Base-by-base conservation (phyloP, 495 filamentous ascomycete species). In the Xylaria flabelliformis region DNA sequence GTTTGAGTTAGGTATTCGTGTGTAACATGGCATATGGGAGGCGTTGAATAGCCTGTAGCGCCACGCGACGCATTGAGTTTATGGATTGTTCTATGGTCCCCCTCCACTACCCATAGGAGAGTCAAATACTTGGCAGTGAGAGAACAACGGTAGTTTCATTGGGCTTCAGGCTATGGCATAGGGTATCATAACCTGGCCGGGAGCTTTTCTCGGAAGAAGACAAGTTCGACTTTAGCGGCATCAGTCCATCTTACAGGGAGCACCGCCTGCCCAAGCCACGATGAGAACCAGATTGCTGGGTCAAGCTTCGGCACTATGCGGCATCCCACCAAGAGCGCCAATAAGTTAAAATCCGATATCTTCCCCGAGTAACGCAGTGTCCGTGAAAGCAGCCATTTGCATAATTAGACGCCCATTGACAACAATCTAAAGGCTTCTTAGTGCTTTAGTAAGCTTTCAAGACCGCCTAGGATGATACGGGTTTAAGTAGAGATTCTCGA, bases 391-490 rank as follows among this genome's bases (percentile, higher is more conserved):
- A 15, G 6, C 61, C 61, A 9, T 24, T 15, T 26, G 9, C 29
- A 24, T 67, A 53, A 67, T 24, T 26, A 41, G 2, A 53, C 3
- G 13, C 10, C 46, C 17, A 39, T 34, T 21, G 19, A 51, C 4
- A 29, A 21, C 29, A 19, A 10, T 32, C 9, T n/a, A 4, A 39
- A 51, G 5, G 5, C 41, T 13, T 51, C 26, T 53, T 19, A 10
- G 24, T 32, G 24, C 29, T 67, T 51, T 67, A 67, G 64, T 67
- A 67, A 67, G 64, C 64, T 24, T 66, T 53, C 34, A 32, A 34
- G 41, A 10, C 39, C 9, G 6, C 44, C 46, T 5, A 39, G 36
- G 36, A 39, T 8, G 6, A 6, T 0, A 39, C 36, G 36, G 8
- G 36, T 39, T 39, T 39, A n/a, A n/a, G n/a, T n/a, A 39, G n/a